Base-by-base conservation (phyloP, 163 green algal genomes). In the Volvox carteri region DNA sequence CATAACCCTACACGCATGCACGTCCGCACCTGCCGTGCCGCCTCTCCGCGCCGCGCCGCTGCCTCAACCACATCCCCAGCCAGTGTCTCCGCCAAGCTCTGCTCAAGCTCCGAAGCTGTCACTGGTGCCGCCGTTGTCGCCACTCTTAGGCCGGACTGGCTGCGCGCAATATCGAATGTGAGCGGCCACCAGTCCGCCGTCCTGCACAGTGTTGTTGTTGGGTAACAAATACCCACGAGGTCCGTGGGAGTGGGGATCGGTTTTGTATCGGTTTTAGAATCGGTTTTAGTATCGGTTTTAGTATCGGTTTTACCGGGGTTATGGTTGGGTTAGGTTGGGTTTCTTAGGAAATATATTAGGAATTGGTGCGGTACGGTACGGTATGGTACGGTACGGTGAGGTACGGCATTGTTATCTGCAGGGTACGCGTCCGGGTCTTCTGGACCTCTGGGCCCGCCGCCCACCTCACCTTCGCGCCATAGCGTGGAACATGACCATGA, bases 401-500 rank as follows among this genome's bases (percentile, higher is more conserved):
- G n/a, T n/a, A n/a, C n/a, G n/a, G n/a, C n/a, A n/a, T n/a, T n/a
- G n/a, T n/a, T n/a, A n/a, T n/a, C n/a, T n/a, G n/a, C n/a, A n/a
- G n/a, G n/a, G n/a, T n/a, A n/a, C n/a, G n/a, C 50, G 50, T 25
- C 50, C 16, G 50, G 16, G 50, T 16, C 54, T 23, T 65, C 54
- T 12, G 5, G 8, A 7, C 62, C 52, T 62, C 52, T 62, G 14
- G 52, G 52, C 14, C 35, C 68, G 33, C 14, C 4, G 19, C 35
- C n/a, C n/a, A 9, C 16, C 48, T 50, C 50, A 84, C 75, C 76
- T 62, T 5, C 78, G 50, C 18, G 84, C 70, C 70, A 89, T 89
- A 25, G 84, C 70, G 52, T 89, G 70, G 70, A 84, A 89, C 84
- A 89, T 89, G 33, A 84, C 84, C 72, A 89, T 84, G 72, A 89